phyloP scores from a whole-genome alignment of 2,329 filamentous ascomycete genomes.

The Sclerotiophoma versabilis region DNA sequence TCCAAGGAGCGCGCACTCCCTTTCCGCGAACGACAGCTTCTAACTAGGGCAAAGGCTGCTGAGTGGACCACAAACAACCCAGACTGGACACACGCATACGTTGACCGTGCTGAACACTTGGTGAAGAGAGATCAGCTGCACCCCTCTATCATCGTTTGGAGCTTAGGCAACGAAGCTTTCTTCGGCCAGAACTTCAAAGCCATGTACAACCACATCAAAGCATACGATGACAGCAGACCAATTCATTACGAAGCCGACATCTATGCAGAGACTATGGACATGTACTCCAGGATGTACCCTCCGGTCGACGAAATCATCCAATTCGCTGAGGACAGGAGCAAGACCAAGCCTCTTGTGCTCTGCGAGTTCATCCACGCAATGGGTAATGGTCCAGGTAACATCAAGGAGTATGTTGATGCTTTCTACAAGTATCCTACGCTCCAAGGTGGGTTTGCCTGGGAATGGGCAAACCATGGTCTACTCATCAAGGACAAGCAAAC shows the following conservation, averaged over 20 bases:
- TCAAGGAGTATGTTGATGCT: constrained; percentile 71
- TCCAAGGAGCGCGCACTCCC: constrained; percentile 53
- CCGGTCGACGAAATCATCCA: constrained; percentile 59
- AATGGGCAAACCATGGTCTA: constrained; percentile 56
- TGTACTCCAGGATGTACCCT: constrained; percentile 74
- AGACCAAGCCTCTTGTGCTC: constrained; percentile 63
- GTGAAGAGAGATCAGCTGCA: constrained; percentile 75
- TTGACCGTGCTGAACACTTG: constrained; percentile 71
- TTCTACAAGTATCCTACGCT: constrained; percentile 68
- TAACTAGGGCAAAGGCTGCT: constrained; percentile 63
- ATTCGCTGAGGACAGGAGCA: constrained; percentile 52
- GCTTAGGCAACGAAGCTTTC: constrained; percentile 75
- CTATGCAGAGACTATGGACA: constrained; percentile 66
- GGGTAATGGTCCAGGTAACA: constrained; percentile 75
- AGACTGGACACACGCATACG: constrained; percentile 68
- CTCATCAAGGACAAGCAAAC: constrained; percentile 49
- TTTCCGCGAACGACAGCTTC: constrained; percentile 66
- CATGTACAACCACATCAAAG: constrained; percentile 70
- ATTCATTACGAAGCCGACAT: constrained; percentile 73
- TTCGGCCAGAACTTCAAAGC: constrained; percentile 72
- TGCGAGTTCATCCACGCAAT: constrained; percentile 68
- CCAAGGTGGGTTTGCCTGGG: constrained; percentile 66
- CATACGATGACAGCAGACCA: constrained; percentile 64
- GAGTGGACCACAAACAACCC: constrained; percentile 68
- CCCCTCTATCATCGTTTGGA: constrained; percentile 75